A percentile compares a stretch with the other conserved stretches of the same genome.
Conservation (phyloP, 2,329 filamentous ascomycete genomes). For the Rutstroemia sp. region DNA sequence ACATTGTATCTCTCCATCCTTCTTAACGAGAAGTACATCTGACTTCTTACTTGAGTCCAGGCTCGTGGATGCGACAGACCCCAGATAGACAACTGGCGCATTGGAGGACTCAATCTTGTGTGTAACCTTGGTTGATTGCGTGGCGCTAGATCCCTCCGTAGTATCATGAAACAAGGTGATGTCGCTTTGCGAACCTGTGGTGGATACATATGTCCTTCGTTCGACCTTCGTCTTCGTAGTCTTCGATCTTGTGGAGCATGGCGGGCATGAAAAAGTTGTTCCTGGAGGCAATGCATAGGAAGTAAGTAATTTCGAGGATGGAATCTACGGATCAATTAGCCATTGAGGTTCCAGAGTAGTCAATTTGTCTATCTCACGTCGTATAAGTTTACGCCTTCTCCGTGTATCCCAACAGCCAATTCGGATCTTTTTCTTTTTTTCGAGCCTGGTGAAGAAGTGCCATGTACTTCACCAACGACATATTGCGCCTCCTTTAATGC, state of each 20-base stretch:
- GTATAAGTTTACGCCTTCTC: slow-evolving; percentile 58
- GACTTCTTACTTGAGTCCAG: slow-evolving; percentile 9
- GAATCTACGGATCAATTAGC: slow-evolving; percentile 38
- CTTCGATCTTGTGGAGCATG: slow-evolving; percentile 47
- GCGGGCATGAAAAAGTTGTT: slow-evolving; percentile 54
- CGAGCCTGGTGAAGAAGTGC: slow-evolving; percentile 46
- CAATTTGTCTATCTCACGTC: slow-evolving; percentile 40
- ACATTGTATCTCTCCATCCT: slow-evolving; percentile 53
- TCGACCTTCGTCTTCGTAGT: slow-evolving; percentile 39
- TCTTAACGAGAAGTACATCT: slow-evolving; percentile 49
- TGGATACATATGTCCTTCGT: slow-evolving; percentile 56
- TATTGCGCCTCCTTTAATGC: slow-evolving; percentile 50
- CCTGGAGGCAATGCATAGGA: slow-evolving; percentile 62
- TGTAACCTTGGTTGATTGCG: slow-evolving; percentile 42
- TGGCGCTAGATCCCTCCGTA: slow-evolving; percentile 43
- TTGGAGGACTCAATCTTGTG: slow-evolving; percentile 35
- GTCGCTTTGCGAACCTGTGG: slow-evolving; percentile 38
- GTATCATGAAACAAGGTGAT: slow-evolving; percentile 54
- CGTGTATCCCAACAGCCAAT: slow-evolving; percentile 55
- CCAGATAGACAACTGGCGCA: slow-evolving; percentile 37
- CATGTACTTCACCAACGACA: slow-evolving; percentile 53
- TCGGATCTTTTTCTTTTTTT: slow-evolving; percentile 58
- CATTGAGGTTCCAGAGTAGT: neutral
- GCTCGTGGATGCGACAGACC: slow-evolving; percentile 22
- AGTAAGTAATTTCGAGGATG: slow-evolving; percentile 53